Evolutionary conservation across 2,329 filamentous ascomycete genomes (phyloP).

Genomic region (Byssothecium circinans): DNA sequence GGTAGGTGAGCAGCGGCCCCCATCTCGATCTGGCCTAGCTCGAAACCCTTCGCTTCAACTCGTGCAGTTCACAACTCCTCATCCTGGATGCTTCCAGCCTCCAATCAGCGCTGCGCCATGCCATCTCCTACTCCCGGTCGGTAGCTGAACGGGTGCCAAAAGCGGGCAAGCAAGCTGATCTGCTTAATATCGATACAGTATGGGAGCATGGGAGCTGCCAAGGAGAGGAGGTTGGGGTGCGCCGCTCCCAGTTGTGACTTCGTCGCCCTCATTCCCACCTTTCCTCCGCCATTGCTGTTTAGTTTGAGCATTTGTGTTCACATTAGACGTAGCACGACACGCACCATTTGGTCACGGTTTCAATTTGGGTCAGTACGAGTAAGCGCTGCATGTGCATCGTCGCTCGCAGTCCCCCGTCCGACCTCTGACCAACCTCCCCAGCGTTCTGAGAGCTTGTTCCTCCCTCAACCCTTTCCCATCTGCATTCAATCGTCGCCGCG

Average conservation of each 20-base stretch:
- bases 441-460: slow-evolving; percentile 9
- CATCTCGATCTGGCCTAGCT: background rate
- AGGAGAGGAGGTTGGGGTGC: slow-evolving; percentile 19
- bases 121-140: slow-evolving; percentile 23
- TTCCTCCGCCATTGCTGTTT: background rate
- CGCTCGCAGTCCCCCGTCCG: slow-evolving; percentile 12
- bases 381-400: slow-evolving; percentile 20
- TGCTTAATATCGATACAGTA: slow-evolving; percentile 39
- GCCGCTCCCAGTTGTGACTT: slow-evolving; percentile 3
- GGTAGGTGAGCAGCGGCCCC: too few species aligned
- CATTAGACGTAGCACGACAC: slow-evolving; percentile 16
- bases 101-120: slow-evolving; percentile 31
- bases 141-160: slow-evolving; percentile 19
- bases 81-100: slow-evolving; percentile 18
- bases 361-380: slow-evolving; percentile 9
- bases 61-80: slow-evolving; percentile 10
- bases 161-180: slow-evolving; percentile 30
- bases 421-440: slow-evolving; percentile 18
- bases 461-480: slow-evolving; percentile 9
- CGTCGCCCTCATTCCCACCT: slow-evolving; percentile 1
- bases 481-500: slow-evolving; percentile 16
- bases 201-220: slow-evolving; percentile 23
- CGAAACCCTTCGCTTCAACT: background rate
- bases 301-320: slow-evolving; percentile 2
- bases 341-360: slow-evolving; percentile 5